Evolutionary conservation across 768 basidiomycete genomes (phyloP).

Genomic region (Boletales sp.): DNA sequence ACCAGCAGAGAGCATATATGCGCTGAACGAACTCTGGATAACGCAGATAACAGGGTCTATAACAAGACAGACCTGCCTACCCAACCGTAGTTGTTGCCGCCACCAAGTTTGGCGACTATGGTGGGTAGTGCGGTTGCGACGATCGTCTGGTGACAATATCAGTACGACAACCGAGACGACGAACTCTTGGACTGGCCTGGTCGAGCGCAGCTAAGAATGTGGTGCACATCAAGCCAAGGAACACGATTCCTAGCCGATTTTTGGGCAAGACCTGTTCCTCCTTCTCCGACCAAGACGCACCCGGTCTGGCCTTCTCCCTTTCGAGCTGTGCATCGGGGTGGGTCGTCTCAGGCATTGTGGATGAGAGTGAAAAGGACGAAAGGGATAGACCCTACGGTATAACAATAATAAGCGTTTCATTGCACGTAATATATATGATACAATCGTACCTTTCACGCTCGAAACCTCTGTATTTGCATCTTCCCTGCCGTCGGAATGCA

Average conservation of each 20-base stretch:
- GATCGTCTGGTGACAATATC: constrained; percentile 42
- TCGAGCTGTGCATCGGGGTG: neutral
- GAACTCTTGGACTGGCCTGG: constrained; percentile 38
- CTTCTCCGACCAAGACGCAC: constrained; percentile 51
- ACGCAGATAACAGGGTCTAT: constrained; percentile 6
- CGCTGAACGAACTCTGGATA: constrained; percentile 36
- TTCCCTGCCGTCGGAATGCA: too few species aligned
- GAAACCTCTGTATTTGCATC: too few species aligned
- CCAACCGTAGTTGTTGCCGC: constrained; percentile 66
- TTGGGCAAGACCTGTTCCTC: constrained; percentile 55
- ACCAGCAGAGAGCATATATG: constrained; percentile 70
- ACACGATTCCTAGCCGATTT: constrained; percentile 23
- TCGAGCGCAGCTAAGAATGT: constrained; percentile 49
- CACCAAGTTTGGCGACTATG: constrained; percentile 63
- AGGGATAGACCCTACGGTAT: too few species aligned
- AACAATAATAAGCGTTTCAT: too few species aligned
- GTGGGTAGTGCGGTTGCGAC: constrained; percentile 74
- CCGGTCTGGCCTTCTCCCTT: constrained; percentile 37
- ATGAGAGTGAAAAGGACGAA: too few species aligned
- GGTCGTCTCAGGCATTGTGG: constrained; percentile 4
- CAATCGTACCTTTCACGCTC: too few species aligned
- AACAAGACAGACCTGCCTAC: constrained; percentile 50
- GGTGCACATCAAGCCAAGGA: constrained; percentile 30
- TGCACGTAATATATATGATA: too few species aligned
- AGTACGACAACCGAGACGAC: too few species aligned